These are phyloP conservation scores for Parathielavia appendiculata DNA, from an alignment of 495 filamentous ascomycete species.

Conservation along the genomic window DNA sequence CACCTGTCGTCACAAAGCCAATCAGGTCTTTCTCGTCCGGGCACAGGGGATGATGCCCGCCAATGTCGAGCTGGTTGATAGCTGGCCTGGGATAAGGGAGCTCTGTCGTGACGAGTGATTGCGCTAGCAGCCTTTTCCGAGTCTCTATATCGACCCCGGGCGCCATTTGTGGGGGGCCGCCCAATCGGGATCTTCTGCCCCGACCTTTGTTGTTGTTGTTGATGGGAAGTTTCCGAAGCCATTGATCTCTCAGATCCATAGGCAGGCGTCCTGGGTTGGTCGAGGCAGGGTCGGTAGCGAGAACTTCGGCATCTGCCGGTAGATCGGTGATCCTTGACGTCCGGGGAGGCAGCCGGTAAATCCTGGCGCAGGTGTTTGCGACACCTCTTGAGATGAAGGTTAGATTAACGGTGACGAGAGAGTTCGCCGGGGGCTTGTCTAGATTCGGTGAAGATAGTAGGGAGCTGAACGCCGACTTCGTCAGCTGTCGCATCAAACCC, in stretches of 20 bases:
- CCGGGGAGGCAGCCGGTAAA: constrained; percentile 43
- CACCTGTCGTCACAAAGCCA: constrained; percentile 86
- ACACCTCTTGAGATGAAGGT: constrained; percentile 38
- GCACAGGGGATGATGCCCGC: constrained; percentile 54
- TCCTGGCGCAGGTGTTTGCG: constrained; percentile 38
- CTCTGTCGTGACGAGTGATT: constrained; percentile 42
- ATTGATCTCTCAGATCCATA: constrained; percentile 39
- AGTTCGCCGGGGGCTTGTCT: constrained; percentile 19
- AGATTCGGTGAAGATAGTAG: constrained; percentile 17
- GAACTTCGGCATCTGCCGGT: constrained; percentile 39
- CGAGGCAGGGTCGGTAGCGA: constrained; percentile 32
- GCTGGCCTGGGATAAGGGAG: constrained; percentile 23
- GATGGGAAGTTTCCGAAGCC: constrained; percentile 35
- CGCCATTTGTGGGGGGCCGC: constrained; percentile 17
- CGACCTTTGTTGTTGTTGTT: constrained; percentile 6
- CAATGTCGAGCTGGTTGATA: constrained; percentile 32
- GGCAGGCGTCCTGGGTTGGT: constrained; percentile 25
- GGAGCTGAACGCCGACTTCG: constrained; percentile 29
- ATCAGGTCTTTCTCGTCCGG: constrained; percentile 75
- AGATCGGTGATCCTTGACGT: constrained; percentile 10
- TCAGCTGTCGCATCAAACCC: constrained; percentile 26
- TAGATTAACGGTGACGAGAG: constrained; percentile 34
- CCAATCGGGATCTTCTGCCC: constrained; percentile 13
- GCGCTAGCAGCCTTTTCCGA: constrained; percentile 49
- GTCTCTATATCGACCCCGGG: constrained; percentile 34